Evolutionary conservation across 139 green algal genomes (phyloP).

Genomic region (Coelastrella sp.): DNA sequence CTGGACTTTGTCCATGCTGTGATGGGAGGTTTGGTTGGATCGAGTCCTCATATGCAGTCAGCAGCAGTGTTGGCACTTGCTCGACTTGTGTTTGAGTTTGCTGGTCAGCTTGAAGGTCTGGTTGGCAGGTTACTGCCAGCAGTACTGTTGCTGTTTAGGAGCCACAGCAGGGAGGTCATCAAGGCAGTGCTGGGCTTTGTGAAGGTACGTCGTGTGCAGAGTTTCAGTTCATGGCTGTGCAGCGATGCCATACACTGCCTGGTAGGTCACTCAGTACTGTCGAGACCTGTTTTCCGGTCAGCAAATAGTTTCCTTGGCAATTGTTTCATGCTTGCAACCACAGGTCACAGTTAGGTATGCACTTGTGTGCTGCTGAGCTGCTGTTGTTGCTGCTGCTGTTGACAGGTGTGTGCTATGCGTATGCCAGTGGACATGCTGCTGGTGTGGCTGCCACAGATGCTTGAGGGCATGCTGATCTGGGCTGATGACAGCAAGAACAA

Average conservation of each 20-base stretch:
- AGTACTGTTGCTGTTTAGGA: constrained; percentile 88
- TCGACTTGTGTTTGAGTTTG: constrained; percentile 95
- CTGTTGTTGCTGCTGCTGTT: constrained; percentile 22
- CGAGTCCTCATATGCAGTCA: constrained; percentile 84
- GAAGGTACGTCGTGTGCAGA: constrained; percentile 78
- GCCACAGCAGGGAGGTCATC: constrained; percentile 89
- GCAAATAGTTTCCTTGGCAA: too few species aligned
- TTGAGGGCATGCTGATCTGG: constrained; percentile 94
- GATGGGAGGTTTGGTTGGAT: constrained; percentile 83
- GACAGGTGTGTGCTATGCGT: constrained; percentile 84
- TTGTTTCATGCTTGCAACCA: too few species aligned
- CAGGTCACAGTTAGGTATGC: too few species aligned
- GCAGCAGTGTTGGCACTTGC: constrained; percentile 90
- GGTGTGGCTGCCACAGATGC: constrained; percentile 76
- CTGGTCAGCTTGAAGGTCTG: constrained; percentile 63
- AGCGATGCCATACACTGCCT: too few species aligned
- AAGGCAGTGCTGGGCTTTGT: constrained; percentile 95
- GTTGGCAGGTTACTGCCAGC: constrained; percentile 81
- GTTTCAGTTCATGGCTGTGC: too few species aligned
- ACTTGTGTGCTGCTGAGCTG: neutral
- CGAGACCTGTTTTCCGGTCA: neutral
- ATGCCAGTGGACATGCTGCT: constrained; percentile 80
- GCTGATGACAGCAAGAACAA: constrained; percentile 95
- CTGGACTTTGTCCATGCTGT: constrained; percentile 83
- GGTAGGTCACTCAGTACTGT: neutral